A percentile compares a stretch with the other conserved stretches of the same genome.
Conservation (phyloP, 371 early-diverging fungal species). For the Haplosporangium sp. region DNA sequence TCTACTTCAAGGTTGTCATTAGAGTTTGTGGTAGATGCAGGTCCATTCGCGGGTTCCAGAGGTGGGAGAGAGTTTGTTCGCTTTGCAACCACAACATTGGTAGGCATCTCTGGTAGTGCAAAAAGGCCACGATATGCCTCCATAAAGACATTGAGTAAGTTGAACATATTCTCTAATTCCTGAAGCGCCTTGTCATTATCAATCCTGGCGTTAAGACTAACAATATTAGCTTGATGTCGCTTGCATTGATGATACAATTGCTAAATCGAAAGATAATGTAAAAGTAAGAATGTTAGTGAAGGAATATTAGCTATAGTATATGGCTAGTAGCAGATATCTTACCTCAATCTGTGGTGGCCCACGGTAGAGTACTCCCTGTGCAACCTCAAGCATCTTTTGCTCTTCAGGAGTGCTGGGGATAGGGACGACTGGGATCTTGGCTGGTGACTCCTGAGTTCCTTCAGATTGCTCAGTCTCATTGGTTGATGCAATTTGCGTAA, state of each 20-base stretch:
- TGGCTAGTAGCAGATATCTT: neutral
- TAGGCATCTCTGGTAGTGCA: constrained; percentile 57
- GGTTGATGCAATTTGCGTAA: neutral
- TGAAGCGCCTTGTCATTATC: constrained; percentile 42
- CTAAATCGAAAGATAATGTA: neutral
- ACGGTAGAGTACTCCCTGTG: constrained; percentile 24
- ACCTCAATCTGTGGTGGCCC: constrained; percentile 39
- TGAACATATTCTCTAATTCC: constrained; percentile 31
- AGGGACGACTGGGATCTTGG: neutral
- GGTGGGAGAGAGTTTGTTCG: constrained; percentile 37
- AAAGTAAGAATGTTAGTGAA: neutral
- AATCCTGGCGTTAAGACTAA: constrained; percentile 14
- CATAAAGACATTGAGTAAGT: constrained; percentile 15
- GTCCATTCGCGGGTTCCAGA: constrained; percentile 5
- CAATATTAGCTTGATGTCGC: constrained; percentile 34
- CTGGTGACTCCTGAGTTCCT: neutral
- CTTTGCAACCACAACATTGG: constrained; percentile 16
- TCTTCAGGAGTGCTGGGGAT: constrained; percentile 22
- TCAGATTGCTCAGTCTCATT: constrained; percentile 1
- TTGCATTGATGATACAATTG: constrained; percentile 42
- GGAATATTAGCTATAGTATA: neutral
- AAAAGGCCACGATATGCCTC: constrained; percentile 32
- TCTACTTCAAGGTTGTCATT: neutral
- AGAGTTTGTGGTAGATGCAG: neutral
- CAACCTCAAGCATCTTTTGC: constrained; percentile 22